Percentiles rank a stretch among this genome's conserved stretches.
These are phyloP conservation scores for Allantophomopsis cytisporea DNA, from an alignment of 2,329 filamentous ascomycete genomes.

Conservation along the genomic window DNA sequence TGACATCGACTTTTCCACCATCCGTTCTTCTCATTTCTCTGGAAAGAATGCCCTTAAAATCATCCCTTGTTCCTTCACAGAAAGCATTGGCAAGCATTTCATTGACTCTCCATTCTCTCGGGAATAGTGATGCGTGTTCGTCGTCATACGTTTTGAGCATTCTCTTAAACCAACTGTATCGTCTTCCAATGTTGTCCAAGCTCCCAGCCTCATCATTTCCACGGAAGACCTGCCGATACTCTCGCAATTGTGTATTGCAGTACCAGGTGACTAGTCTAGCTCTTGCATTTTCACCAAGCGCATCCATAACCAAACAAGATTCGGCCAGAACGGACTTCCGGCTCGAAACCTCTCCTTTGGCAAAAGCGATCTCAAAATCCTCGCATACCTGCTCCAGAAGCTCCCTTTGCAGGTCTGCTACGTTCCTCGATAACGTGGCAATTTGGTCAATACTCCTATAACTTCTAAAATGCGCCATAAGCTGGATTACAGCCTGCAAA, in stretches of 20 bases:
- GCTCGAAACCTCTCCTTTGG: slow-evolving; percentile 67
- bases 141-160: slow-evolving; percentile 94
- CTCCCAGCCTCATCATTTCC: slow-evolving; percentile 95
- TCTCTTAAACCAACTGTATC: slow-evolving; percentile 93
- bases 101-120: slow-evolving; percentile 74
- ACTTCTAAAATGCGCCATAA: slow-evolving; percentile 97
- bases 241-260: slow-evolving; percentile 88
- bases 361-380: slow-evolving; percentile 92
- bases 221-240: slow-evolving; percentile 90
- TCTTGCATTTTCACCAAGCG: slow-evolving; percentile 76
- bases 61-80: slow-evolving; percentile 88
- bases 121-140: slow-evolving; percentile 82
- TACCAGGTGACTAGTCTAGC: slow-evolving; percentile 87
- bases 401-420: slow-evolving; percentile 85
- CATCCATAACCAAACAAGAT: slow-evolving; percentile 88
- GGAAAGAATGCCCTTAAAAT: slow-evolving; percentile 87
- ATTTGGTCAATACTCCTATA: slow-evolving; percentile 98
- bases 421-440: slow-evolving; percentile 79
- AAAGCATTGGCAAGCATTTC: slow-evolving; percentile 85
- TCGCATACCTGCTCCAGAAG: slow-evolving; percentile 96
- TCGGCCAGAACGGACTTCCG: slow-evolving; percentile 64
- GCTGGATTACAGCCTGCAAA: slow-evolving; percentile 86
- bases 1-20: slow-evolving; percentile 75
- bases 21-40: slow-evolving; percentile 69
- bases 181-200: slow-evolving; percentile 86